Evolutionary conservation across 139 green algal species (phyloP), one percentile per base, ranked within the genome.

Genomic region (Chlamydomonas applanata): DNA sequence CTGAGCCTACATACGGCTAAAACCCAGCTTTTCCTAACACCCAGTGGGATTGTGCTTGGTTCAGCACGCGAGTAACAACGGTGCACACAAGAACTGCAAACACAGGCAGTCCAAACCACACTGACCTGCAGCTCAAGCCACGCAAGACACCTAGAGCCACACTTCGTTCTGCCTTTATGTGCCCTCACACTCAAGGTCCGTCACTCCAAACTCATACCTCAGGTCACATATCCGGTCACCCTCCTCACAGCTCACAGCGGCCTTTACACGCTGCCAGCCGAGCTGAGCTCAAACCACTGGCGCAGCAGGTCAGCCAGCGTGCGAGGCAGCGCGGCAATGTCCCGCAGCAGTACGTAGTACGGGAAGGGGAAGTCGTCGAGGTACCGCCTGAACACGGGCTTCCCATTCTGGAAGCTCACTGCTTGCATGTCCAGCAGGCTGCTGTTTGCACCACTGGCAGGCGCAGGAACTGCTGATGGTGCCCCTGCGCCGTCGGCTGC

Each of bases 281-380:
- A 53, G 29, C 66, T 87, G 29, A 97, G 83, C 79, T 97, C 87
- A 79, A 98, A 93, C 95, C 95, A 98, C 83, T 99, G 96, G 44
- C 94, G 83, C 80, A 99, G 65, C 73, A 99, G 79, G 74, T 95
- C 91, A 0, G 91, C 91, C 52, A 99, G 83, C 20, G 92, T 97
- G 5, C 74, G 70, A 0, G 96, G 96, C 69, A 99, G 84, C 24
- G 87, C 82, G 0, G 80, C 76, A 60, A 96, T 96, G 78, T 99
- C 94, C 3, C 89, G 71, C 72, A 99, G 79, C 45, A 99, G 77
- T 35, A 97, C 91, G 87, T 99, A 99, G 80, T 93, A 97, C 0
- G 96, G 96, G 75, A 99, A 99, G 24, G 96, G 96, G 80, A 99
- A 99, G 59, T 78, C 90, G 83, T 99, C 96, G 72, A 99, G 82